Evolutionary conservation across 2,329 filamentous ascomycete genomes (phyloP).

Genomic region (Triangularia setosa): DNA sequence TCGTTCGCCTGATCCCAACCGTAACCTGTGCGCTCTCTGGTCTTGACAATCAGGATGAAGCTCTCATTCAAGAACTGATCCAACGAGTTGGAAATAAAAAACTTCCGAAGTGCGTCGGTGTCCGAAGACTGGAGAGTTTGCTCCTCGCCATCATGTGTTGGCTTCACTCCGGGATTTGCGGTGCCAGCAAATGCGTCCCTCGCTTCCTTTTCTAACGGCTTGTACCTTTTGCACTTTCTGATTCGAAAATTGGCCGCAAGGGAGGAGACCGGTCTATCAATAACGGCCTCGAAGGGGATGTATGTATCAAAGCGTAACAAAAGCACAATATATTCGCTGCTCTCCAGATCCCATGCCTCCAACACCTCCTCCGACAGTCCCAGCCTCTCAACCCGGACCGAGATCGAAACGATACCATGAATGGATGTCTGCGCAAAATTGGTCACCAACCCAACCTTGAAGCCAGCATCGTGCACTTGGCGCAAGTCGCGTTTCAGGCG

Average conservation of each 20-base stretch:
- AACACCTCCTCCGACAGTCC: constrained; percentile 70
- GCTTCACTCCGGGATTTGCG: background rate
- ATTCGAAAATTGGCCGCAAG: constrained; percentile 57
- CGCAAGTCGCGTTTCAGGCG: constrained; percentile 59
- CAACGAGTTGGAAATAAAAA: constrained; percentile 71
- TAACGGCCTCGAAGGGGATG: constrained; percentile 51
- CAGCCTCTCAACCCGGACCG: constrained; percentile 65
- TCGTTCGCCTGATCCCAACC: constrained; percentile 66
- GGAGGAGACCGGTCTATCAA: constrained; percentile 37
- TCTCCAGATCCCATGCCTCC: constrained; percentile 69
- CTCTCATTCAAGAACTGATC: constrained; percentile 63
- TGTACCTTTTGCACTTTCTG: constrained; percentile 68
- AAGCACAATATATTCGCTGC: constrained; percentile 67
- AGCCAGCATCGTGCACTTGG: constrained; percentile 59
- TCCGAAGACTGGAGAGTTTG: background rate
- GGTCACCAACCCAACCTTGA: constrained; percentile 62
- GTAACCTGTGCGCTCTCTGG: constrained; percentile 49
- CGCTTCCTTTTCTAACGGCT: constrained; percentile 53
- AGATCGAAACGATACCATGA: constrained; percentile 57
- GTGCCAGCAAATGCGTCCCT: constrained; percentile 32
- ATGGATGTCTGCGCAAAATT: constrained; percentile 39
- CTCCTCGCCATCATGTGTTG: constrained; percentile 18
- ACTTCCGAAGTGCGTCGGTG: constrained; percentile 42
- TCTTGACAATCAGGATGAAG: constrained; percentile 59
- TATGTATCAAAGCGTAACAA: constrained; percentile 66